A percentile compares a stretch with the other conserved stretches of the same genome.
Conservation (phyloP, 306 rosid genomes). For the Gastrolobium bilobum region DNA sequence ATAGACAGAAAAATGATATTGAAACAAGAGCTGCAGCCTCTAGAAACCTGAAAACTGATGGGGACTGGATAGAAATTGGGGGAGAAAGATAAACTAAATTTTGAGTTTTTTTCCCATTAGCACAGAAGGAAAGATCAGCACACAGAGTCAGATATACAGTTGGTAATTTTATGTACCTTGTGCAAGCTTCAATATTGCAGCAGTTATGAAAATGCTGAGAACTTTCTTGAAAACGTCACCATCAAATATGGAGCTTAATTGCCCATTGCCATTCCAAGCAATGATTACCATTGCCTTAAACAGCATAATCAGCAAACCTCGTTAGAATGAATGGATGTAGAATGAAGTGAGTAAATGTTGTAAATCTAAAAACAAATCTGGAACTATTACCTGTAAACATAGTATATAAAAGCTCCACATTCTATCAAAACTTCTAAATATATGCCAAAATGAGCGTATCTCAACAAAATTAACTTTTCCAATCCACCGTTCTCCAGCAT, state of each 20-base stretch:
- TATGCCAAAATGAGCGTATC: slow-evolving; percentile 92
- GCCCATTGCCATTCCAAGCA: slow-evolving; percentile 86
- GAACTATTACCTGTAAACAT: slow-evolving; percentile 79
- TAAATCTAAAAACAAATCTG: slow-evolving; percentile 12
- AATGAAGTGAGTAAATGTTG: slow-evolving; percentile 34
- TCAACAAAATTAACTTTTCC: slow-evolving; percentile 93
- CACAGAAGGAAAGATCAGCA: slow-evolving; percentile 34
- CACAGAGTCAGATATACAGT: slow-evolving; percentile 32
- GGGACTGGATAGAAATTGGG: background rate
- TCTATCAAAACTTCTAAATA: slow-evolving; percentile 95
- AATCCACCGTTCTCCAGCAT: slow-evolving; percentile 61
- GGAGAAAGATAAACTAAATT: slow-evolving; percentile 5
- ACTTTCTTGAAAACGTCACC: slow-evolving; percentile 89
- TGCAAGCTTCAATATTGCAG: slow-evolving; percentile 91
- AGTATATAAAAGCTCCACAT: slow-evolving; percentile 97
- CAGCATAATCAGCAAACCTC: slow-evolving; percentile 47
- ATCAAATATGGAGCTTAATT: slow-evolving; percentile 69
- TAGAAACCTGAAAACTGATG: slow-evolving; percentile 20
- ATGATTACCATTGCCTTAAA: slow-evolving; percentile 92
- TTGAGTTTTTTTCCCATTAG: background rate
- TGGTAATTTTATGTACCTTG: slow-evolving; percentile 72
- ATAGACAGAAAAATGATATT: background rate
- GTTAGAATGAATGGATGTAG: slow-evolving; percentile 40
- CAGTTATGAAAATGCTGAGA: slow-evolving; percentile 92
- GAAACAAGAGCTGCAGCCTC: slow-evolving; percentile 37